Evolutionary conservation across 148 eudicot species (phyloP), one percentile per base, ranked within the genome.

Genomic region (Pouteria glomerata): DNA sequence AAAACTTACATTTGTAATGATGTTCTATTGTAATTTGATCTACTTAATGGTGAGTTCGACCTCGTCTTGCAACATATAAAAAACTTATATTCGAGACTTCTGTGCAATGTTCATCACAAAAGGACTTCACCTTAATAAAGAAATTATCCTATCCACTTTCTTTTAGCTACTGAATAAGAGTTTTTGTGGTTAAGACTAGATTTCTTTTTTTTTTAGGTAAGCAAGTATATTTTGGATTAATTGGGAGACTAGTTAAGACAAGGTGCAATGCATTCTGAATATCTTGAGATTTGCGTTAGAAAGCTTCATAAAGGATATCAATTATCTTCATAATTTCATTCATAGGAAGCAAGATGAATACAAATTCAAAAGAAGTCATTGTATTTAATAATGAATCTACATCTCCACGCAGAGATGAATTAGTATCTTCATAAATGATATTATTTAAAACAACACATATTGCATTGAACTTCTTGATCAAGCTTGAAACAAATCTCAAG

Each of bases 291-390:
- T 51, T 34, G 4, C 44, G 21, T 34, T 62, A 60, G 23, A 73
- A n/a, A 15, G 63, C 68, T 72, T 72, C 68, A 61, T 41, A 72
- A 29, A 72, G 68, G 10, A 60, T 23, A 60, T 72, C 30, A 27
- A 68, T 72, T 19, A 31, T 72, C 0, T 53, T 57, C 19, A 72
- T 23, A 6, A 72, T 60, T 13, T 72, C 55, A 57, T 30, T 24
- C 58, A 53, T 1, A 75, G 10, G 68, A 75, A 67, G 14, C 68
- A 47, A n/a, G n/a, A n/a, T n/a, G n/a, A n/a, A n/a, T n/a, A n/a
- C n/a, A n/a, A n/a, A n/a, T n/a, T n/a, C n/a, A 23, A 74, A 66
- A 3, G 44, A n/a, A 30, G 37, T 55, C 14, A 41, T 10, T 24
- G 14, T 26, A 10, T 39, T 5, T 4, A 14, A 39, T 16, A 23